Evolutionary conservation across 495 filamentous ascomycete species (phyloP).

Genomic region (Podospora tetraspora): DNA sequence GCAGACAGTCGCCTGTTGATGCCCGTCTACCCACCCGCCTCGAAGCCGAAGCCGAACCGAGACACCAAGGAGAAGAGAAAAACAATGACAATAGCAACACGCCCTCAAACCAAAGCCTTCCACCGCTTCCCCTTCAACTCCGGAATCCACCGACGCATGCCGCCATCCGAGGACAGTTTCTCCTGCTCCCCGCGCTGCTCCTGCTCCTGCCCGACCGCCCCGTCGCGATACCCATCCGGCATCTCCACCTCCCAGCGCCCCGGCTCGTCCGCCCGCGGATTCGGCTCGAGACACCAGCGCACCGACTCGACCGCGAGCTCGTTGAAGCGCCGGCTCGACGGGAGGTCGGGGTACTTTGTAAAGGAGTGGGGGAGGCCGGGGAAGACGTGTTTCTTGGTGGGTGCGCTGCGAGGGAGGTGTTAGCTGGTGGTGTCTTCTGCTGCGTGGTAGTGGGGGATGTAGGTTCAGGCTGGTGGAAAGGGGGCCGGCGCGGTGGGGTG

Average conservation of each 20-base stretch:
- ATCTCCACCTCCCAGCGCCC: slow-evolving; percentile 3
- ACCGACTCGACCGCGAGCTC: slow-evolving; percentile 21
- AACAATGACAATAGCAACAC: not conserved
- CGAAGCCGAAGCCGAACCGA: not conserved
- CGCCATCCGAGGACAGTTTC: not conserved
- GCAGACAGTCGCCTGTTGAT: not conserved
- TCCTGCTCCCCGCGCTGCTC: not conserved
- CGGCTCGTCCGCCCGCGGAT: not conserved
- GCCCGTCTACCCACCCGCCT: not conserved
- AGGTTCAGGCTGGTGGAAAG: too few species aligned
- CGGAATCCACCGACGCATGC: not conserved
- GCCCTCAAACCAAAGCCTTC: not conserved
- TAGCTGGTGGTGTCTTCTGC: not conserved
- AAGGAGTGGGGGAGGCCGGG: slow-evolving; percentile 28
- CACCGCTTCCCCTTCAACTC: not conserved
- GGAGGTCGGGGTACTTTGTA: slow-evolving; percentile 17
- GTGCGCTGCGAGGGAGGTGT: slow-evolving; percentile 13
- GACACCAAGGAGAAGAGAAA: not conserved
- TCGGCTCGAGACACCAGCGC: slow-evolving; percentile 14
- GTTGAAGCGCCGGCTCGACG: slow-evolving; percentile 20
- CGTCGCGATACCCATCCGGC: not conserved
- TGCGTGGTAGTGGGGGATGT: not conserved
- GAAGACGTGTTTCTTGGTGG: slow-evolving; percentile 29
- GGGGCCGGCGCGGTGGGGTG: too few species aligned
- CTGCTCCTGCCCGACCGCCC: not conserved